Evolutionary conservation across 352 stramenopile species (phyloP), one percentile per base, ranked within the genome.

Genomic region (Phytophthora meadii): DNA sequence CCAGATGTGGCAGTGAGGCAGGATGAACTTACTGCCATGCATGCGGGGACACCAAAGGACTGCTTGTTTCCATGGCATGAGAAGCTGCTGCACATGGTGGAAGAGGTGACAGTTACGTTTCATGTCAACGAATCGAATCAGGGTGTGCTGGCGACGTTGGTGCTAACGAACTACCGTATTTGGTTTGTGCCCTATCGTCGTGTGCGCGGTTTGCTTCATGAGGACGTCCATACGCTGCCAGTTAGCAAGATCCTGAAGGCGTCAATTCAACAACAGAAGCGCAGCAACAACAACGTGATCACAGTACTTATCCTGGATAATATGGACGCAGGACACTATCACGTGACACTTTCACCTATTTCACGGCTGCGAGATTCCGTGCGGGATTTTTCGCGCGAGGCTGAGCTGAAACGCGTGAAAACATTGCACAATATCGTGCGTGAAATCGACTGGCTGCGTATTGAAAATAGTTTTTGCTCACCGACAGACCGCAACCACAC

Each of bases 41-140:
- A 88, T n/a, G 72, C 74, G 0, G 81, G 81, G 6, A 84, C 72
- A 5, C 86, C 82, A 8, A 91, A 89, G 52, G 84, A 91, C 58
- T 91, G 77, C 11, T 47, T 95, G 14, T 93, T 95, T 25, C 87
- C 87, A 34, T 95, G 83, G 81, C 79, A 94, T 51, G 87, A 95
- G 59, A 92, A 87, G 62, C 68, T 95, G 8, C 55, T 95, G 55
- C 81, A 95, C 62, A 91, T 94, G 83, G 77, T 95, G 36, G 87
- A 95, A 61, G 87, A 95, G 58, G 85, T 95, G 39, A 90, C 84
- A 0, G 82, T 95, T 9, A 95, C 87, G n/a, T 95, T 95, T 51
- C 87, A 95, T 63, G 84, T 95, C 47, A 95, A 93, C 40, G 87
- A 95, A 32, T 86, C 73, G 6, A 95, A 95, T 52, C 87, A 95